phyloP scores from a whole-genome alignment of 148 eudicot species.

The Fagopyrum tataricum region DNA sequence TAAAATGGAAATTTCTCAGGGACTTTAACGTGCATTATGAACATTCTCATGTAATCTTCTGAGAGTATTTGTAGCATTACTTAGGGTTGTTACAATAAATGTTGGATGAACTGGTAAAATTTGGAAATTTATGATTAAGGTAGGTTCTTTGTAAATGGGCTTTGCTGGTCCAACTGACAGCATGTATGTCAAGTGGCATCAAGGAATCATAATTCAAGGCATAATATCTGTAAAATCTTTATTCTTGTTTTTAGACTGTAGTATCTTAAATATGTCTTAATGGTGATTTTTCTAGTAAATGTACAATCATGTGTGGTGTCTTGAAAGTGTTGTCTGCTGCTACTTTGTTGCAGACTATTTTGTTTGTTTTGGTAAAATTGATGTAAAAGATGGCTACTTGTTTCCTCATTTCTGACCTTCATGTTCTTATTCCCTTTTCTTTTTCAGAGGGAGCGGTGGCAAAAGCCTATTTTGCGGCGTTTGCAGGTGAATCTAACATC shows the following conservation, averaged over 20 bases:
- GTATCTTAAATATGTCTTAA: neutral
- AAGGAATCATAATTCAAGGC: neutral
- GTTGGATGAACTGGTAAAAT: neutral
- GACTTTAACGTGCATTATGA: neutral
- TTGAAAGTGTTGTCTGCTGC: neutral
- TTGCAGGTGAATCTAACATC: conserved; percentile 57
- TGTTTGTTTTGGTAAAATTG: neutral
- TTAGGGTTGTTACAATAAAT: neutral
- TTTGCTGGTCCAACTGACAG: neutral
- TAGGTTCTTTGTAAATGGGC: neutral
- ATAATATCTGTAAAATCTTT: neutral
- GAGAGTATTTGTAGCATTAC: neutral
- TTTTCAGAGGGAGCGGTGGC: conserved; percentile 78
- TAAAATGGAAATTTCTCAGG: neutral
- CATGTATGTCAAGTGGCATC: neutral
- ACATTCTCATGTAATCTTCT: neutral
- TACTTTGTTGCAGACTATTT: neutral
- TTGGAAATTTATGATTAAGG: neutral
- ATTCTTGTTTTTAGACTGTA: neutral
- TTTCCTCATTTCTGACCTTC: neutral
- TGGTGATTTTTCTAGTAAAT: neutral
- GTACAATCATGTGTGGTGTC: neutral
- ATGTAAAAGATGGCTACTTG: neutral
- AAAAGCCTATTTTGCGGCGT: conserved; percentile 86
- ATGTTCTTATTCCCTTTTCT: conserved; percentile 15